phyloP scores from a whole-genome alignment of 805 yeast species.

The Metschnikowia bowlesiae region DNA sequence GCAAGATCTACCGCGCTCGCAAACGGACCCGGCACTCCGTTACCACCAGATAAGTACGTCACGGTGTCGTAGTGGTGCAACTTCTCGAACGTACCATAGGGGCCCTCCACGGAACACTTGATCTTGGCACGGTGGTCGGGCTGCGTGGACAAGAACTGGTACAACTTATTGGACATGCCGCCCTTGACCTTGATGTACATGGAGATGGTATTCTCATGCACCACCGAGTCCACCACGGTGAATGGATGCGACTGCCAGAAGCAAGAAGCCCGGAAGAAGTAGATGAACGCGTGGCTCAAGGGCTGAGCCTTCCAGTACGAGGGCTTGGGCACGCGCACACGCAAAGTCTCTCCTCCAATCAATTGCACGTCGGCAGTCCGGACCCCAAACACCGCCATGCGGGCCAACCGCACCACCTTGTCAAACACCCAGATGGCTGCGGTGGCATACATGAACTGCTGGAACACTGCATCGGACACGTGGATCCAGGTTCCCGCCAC shows the following conservation, averaged over 20 bases:
- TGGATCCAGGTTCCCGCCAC: slow-evolving; percentile 58
- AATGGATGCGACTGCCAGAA: slow-evolving; percentile 79
- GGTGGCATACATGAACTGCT: slow-evolving; percentile 34
- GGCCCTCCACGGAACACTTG: slow-evolving; percentile 54
- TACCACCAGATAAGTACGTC: slow-evolving; percentile 58
- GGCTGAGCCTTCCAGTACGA: slow-evolving; percentile 46
- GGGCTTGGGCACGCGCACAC: slow-evolving; percentile 47
- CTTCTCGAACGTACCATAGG: slow-evolving; percentile 50
- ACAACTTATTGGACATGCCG: slow-evolving; percentile 51
- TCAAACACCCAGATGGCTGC: slow-evolving; percentile 40
- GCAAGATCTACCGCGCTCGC: slow-evolving; percentile 37
- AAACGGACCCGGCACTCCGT: slow-evolving; percentile 57
- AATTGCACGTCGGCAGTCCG: slow-evolving; percentile 34
- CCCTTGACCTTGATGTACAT: slow-evolving; percentile 49
- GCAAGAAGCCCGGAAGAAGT: slow-evolving; percentile 47
- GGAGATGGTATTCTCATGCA: slow-evolving; percentile 36
- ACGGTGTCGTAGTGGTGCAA: slow-evolving; percentile 45
- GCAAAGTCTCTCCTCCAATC: slow-evolving; percentile 45
- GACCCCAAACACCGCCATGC: slow-evolving; percentile 34
- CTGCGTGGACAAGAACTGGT: slow-evolving; percentile 22
- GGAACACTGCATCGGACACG: slow-evolving; percentile 41
- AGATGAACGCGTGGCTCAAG: slow-evolving; percentile 54
- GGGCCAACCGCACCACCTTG: slow-evolving; percentile 32
- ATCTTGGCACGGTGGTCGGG: slow-evolving; percentile 32
- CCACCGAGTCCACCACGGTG: slow-evolving; percentile 46